Evolutionary conservation across 2,329 filamentous ascomycete genomes (phyloP).

Genomic region (Pestalotiopsis sp.): DNA sequence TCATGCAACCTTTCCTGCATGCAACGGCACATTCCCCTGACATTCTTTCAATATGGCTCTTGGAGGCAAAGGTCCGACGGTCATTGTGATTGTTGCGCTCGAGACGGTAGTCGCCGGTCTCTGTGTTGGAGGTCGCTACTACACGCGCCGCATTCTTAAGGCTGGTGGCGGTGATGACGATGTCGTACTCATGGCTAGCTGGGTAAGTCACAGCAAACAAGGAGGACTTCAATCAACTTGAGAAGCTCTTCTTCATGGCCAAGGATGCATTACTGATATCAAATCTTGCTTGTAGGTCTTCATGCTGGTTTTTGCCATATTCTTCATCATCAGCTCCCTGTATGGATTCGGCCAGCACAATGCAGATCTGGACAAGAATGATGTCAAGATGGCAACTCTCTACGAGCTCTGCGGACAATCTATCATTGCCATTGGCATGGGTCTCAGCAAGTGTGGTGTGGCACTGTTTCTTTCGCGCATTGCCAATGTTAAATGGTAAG

Average conservation of each 20-base stretch:
- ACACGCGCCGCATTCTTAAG: background rate
- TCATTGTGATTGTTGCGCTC: background rate
- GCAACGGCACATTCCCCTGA: background rate
- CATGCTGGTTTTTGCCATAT: slow-evolving; percentile 1
- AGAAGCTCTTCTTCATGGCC: background rate
- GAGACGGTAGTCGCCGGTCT: background rate
- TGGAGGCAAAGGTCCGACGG: background rate
- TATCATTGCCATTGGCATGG: slow-evolving; percentile 18
- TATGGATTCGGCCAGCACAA: slow-evolving; percentile 21
- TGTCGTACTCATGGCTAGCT: background rate
- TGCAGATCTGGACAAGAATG: slow-evolving; percentile 13
- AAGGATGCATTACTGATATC: background rate
- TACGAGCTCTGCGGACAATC: slow-evolving; percentile 18
- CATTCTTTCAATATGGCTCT: background rate
- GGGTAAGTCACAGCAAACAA: background rate
- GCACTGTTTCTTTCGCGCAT: slow-evolving; percentile 23
- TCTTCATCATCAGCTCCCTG: slow-evolving; percentile 17
- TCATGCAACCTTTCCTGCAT: background rate
- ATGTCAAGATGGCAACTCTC: slow-evolving; percentile 18
- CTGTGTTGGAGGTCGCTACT: background rate
- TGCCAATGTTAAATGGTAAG: slow-evolving; percentile 18
- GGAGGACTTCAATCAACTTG: background rate
- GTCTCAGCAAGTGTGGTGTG: slow-evolving; percentile 20
- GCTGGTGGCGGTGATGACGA: background rate
- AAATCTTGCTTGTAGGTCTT: background rate